Base-by-base conservation (phyloP, 768 basidiomycete genomes). In the Bullera alba region DNA sequence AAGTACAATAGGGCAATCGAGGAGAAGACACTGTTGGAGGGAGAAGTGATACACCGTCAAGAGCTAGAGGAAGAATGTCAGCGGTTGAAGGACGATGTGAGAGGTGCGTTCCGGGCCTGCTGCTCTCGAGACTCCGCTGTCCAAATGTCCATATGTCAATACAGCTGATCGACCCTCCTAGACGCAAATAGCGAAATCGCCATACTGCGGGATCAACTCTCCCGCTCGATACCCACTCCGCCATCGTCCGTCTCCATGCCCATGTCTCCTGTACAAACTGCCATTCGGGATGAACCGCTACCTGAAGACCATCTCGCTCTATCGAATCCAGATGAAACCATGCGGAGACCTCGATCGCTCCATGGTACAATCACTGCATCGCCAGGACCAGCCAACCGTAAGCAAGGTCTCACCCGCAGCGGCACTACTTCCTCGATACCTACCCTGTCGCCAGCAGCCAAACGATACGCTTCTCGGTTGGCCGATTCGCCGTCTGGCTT, bases 1-100 rank as follows among this genome's bases (percentile, higher is more conserved):
- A 89, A 85, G 70, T 93, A 97, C 75, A 83, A 90, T 52, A 80
- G 83, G 46, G 86, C 85, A 1, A 76, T 97, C 28, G 95, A 99
- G 73, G 91, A 97, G 76, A 97, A 96, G 75, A 96, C 96, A 48
- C 75, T 99, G 23, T 79, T 97, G 30, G 95, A 99, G 72, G 90
- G 97, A 58, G 95, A 99, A 63, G 77, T 97, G 27, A 75, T 96
- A 23, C 85, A 85, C 72, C 95, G 93, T 71, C 87, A 89, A 3
- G 83, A 79, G 57, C 67, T 95, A 37, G 91, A 96, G 66, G 92
- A 93, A 71, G 86, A 92, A 63, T 80, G 78, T 41, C 95, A 97
- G 72, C 80, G 95, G 38, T 70, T 93, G 52, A 89, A 83, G 70
- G 95, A 97, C 64, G 92, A 97, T 67, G 75, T 96, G 35, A 77